A percentile compares a stretch with the other conserved stretches of the same genome.
phyloP scores from a whole-genome alignment of 2,329 filamentous ascomycete genomes.

The Diaporthe helianthi region DNA sequence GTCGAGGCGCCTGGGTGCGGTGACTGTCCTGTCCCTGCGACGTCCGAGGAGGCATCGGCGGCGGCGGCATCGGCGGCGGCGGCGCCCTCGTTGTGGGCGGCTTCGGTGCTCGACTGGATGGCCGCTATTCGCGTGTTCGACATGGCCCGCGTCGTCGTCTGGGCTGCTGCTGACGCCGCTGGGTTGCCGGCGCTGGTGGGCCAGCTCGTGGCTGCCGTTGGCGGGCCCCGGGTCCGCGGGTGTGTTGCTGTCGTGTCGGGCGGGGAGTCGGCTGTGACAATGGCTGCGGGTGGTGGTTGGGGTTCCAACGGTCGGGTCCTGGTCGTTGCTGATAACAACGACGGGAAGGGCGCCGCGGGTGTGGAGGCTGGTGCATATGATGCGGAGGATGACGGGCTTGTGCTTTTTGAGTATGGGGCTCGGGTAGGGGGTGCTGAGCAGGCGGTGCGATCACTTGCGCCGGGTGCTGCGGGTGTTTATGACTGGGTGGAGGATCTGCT shows the following conservation, averaged over 20 bases:
- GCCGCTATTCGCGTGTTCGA: conserved; percentile 57
- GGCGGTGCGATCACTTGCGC: conserved; percentile 2
- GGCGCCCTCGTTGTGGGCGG: conserved; percentile 67
- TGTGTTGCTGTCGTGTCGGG: conserved; percentile 17
- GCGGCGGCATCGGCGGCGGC: conserved; percentile 61
- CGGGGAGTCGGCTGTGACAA: neutral
- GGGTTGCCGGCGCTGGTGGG: neutral
- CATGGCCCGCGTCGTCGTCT: conserved; percentile 62
- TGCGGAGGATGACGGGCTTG: neutral
- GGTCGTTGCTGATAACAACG: conserved; percentile 20
- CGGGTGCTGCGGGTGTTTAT: conserved; percentile 1
- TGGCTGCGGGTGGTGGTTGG: neutral
- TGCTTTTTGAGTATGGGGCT: conserved; percentile 15
- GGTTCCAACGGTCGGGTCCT: neutral
- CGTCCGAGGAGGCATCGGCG: too few relatives aligned
- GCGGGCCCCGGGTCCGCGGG: neutral
- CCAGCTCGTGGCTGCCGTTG: neutral
- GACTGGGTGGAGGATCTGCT: conserved; percentile 39
- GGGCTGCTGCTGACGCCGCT: conserved; percentile 49
- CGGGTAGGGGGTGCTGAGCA: neutral
- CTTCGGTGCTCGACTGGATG: conserved; percentile 68
- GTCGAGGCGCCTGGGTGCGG: conserved; percentile 72
- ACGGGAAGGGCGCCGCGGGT: neutral
- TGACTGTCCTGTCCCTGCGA: conserved; percentile 72
- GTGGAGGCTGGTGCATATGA: neutral